Evolutionary conservation across 2,329 filamentous ascomycete genomes (phyloP).

Genomic region (Cladosporium sp.): DNA sequence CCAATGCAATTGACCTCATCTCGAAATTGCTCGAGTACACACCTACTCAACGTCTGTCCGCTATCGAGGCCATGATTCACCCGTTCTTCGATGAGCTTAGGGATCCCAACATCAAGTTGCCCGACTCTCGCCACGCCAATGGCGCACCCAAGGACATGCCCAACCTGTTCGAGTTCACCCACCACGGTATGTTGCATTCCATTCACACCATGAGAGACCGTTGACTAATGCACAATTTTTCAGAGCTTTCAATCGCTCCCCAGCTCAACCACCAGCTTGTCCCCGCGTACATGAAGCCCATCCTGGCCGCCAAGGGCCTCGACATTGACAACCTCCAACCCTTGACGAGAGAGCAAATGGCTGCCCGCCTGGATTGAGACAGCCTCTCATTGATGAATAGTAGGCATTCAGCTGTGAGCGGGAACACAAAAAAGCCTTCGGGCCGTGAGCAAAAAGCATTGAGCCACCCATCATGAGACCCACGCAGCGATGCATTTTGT

Average conservation of each 20-base stretch:
- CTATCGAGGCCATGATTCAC: conserved; percentile 95
- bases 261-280: conserved; percentile 85
- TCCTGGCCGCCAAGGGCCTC: conserved; percentile 71
- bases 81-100: conserved; percentile 98
- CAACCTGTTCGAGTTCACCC: conserved; percentile 86
- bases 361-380: conserved; percentile 84
- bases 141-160: conserved; percentile 80
- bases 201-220: conserved; percentile 19
- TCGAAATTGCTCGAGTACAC: conserved; percentile 94
- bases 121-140: conserved; percentile 88
- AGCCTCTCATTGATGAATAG: background rate
- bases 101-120: conserved; percentile 85
- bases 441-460: conserved; percentile 15
- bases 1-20: conserved; percentile 91
- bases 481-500: conserved; percentile 21
- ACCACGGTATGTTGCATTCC: conserved; percentile 69
- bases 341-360: conserved; percentile 92
- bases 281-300: conserved; percentile 74
- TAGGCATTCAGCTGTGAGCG: conserved; percentile 10
- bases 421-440: conserved; percentile 5
- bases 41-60: conserved; percentile 88
- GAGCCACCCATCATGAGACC: conserved; percentile 18
- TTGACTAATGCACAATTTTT: conserved; percentile 3
- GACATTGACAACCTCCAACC: conserved; percentile 94
- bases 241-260: conserved; percentile 95